Evolutionary conservation across 2,329 filamentous ascomycete genomes (phyloP).

Genomic region (Neofusicoccum laricinum): DNA sequence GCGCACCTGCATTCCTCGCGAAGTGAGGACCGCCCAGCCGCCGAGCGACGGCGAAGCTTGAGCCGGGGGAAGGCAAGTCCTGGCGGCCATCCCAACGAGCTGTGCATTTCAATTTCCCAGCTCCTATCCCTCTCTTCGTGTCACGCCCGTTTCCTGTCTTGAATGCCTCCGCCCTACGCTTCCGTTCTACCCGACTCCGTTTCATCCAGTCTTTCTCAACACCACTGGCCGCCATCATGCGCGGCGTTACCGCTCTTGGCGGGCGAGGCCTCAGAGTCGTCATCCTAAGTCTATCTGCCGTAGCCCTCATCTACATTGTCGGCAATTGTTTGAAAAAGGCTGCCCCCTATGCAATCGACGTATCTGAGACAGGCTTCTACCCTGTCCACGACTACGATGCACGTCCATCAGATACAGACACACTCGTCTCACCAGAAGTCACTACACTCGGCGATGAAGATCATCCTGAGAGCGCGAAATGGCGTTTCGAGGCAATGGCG

Average conservation of each 20-base stretch:
- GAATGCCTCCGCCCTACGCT: not conserved
- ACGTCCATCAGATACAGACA: not conserved
- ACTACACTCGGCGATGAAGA: not conserved
- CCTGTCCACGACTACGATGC: not conserved
- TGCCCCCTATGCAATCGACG: not conserved
- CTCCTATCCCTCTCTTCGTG: conserved; percentile 5
- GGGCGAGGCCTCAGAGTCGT: not conserved
- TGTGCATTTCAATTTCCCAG: not conserved
- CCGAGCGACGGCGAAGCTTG: not conserved
- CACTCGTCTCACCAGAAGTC: not conserved
- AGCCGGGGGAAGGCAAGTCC: conserved; percentile 1
- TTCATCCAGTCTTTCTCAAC: not conserved
- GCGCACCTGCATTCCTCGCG: not conserved
- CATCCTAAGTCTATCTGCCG: not conserved
- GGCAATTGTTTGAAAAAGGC: not conserved
- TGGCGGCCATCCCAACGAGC: not conserved
- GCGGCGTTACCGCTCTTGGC: not conserved
- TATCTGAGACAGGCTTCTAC: not conserved
- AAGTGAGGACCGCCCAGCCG: not conserved
- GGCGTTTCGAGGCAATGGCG: not conserved
- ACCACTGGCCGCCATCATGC: not conserved
- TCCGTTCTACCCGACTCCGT: not conserved
- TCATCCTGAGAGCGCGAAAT: not conserved
- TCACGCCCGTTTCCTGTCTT: not conserved
- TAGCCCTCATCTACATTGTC: not conserved